phyloP scores from a whole-genome alignment of 345 rosid genomes.

The thale cress (Arabidopsis thaliana) region DNA sequence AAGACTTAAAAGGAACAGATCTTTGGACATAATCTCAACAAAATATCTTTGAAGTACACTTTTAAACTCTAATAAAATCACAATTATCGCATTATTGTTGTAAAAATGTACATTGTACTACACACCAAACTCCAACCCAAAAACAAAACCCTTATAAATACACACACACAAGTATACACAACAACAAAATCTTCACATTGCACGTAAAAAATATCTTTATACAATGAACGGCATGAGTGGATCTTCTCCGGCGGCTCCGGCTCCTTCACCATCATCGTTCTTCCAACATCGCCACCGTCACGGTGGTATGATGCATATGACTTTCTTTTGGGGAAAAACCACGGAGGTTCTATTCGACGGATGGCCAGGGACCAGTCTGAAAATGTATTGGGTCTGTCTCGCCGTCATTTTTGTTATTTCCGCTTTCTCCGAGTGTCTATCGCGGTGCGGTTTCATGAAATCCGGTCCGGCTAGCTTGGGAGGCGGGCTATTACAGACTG shows the following conservation, averaged over 20 bases:
- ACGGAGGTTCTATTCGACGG: constrained; percentile 65
- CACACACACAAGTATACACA: not conserved
- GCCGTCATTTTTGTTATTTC: constrained; percentile 58
- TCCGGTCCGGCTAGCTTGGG: constrained; percentile 59
- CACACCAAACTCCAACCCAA: constrained; percentile 41
- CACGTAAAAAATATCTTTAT: constrained; percentile 16
- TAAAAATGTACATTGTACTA: constrained; percentile 42
- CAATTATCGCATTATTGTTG: constrained; percentile 30
- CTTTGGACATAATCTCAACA: constrained; percentile 10
- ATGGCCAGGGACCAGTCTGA: constrained; percentile 71
- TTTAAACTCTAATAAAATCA: constrained; percentile 5
- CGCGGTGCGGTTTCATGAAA: constrained; percentile 47
- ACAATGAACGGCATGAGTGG: constrained; percentile 42
- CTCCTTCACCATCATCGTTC: constrained; percentile 38
- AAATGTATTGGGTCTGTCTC: constrained; percentile 70
- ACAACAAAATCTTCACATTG: not conserved
- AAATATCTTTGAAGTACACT: constrained; percentile 30
- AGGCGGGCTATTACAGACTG: constrained; percentile 55
- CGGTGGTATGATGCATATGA: constrained; percentile 50
- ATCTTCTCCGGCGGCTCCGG: constrained; percentile 23
- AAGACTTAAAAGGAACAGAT: not conserved
- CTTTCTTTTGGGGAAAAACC: constrained; percentile 75
- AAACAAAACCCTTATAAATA: constrained; percentile 30
- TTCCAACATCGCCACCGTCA: constrained; percentile 30
- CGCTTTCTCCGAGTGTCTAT: constrained; percentile 60